Conservation (phyloP, 2,329 filamentous ascomycete species). For the Helicocarpus griseus region DNA sequence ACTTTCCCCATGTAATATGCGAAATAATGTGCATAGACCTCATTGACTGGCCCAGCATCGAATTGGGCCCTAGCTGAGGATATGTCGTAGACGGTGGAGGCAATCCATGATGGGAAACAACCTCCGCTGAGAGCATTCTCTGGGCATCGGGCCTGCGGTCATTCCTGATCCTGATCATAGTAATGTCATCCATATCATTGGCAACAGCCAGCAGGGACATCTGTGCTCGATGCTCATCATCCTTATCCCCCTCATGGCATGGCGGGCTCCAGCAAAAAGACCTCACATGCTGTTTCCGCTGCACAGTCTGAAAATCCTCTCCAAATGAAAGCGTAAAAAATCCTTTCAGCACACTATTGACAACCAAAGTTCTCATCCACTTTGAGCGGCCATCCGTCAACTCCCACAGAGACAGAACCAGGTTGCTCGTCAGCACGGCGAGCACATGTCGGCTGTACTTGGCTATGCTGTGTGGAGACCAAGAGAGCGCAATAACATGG, state of each 20-base stretch:
- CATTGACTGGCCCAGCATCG: conserved; percentile 22
- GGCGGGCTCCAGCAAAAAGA: conserved; percentile 33
- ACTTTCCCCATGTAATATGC: conserved; percentile 25
- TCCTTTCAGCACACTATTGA: conserved; percentile 40
- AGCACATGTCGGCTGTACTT: conserved; percentile 46
- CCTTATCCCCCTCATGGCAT: background rate
- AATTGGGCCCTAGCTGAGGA: conserved; percentile 15
- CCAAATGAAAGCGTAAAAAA: conserved; percentile 25
- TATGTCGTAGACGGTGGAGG: conserved; percentile 9
- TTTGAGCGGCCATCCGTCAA: conserved; percentile 35
- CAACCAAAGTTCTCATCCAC: conserved; percentile 45
- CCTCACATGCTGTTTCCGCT: conserved; percentile 27
- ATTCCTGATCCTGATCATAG: conserved; percentile 19
- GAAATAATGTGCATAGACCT: conserved; percentile 17
- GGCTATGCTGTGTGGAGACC: conserved; percentile 49
- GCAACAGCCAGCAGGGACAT: conserved; percentile 25
- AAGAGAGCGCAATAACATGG: conserved; percentile 40
- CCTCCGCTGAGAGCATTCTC: conserved; percentile 16
- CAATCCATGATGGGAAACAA: conserved; percentile 18
- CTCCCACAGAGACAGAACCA: conserved; percentile 49
- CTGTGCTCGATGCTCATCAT: conserved; percentile 7
- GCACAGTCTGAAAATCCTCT: conserved; percentile 14
- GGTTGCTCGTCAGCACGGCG: conserved; percentile 47
- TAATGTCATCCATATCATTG: conserved; percentile 31
- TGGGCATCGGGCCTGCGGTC: background rate